Conservation (phyloP, 495 filamentous ascomycete genomes). For the Margaritispora aquatica region DNA sequence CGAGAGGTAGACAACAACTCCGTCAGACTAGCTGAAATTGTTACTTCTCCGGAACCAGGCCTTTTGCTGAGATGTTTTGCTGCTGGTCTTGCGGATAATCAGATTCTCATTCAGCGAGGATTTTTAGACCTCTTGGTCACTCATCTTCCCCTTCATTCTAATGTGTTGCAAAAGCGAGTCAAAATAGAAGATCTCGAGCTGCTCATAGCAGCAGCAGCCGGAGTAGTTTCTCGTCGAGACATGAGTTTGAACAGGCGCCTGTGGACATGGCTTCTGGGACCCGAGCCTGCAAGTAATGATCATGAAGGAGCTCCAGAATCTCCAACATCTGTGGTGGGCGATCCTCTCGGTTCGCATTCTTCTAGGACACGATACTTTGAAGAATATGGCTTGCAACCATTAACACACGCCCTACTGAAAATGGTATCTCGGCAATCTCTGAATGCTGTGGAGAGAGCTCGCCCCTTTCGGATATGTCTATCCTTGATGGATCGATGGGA, state of each 20-base stretch:
- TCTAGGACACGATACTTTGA: constrained; percentile 70
- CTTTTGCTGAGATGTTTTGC: constrained; percentile 86
- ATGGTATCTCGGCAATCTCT: constrained; percentile 57
- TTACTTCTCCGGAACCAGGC: constrained; percentile 89
- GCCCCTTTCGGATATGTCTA: constrained; percentile 83
- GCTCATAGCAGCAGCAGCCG: constrained; percentile 72
- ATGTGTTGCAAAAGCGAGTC: constrained; percentile 68
- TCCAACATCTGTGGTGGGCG: constrained; percentile 27
- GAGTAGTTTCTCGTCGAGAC: constrained; percentile 80
- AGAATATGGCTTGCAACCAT: constrained; percentile 63
- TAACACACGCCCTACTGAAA: constrained; percentile 67
- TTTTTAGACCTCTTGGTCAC: constrained; percentile 91
- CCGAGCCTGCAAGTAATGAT: constrained; percentile 51
- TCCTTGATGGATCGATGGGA: constrained; percentile 98
- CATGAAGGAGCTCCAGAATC: constrained; percentile 28
- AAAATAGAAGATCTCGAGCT: constrained; percentile 69
- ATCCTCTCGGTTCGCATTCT: constrained; percentile 40
- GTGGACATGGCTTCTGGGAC: constrained; percentile 96
- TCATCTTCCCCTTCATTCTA: constrained; percentile 82
- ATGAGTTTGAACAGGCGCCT: constrained; percentile 94
- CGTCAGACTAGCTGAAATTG: constrained; percentile 54
- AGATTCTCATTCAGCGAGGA: constrained; percentile 86
- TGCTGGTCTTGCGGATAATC: constrained; percentile 81
- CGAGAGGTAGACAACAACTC: constrained; percentile 15
- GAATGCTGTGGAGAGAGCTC: constrained; percentile 65